A percentile compares a stretch with the other conserved stretches of the same genome.
Conservation (phyloP, 2,329 filamentous ascomycete species). For the Verruconis gallopava region DNA sequence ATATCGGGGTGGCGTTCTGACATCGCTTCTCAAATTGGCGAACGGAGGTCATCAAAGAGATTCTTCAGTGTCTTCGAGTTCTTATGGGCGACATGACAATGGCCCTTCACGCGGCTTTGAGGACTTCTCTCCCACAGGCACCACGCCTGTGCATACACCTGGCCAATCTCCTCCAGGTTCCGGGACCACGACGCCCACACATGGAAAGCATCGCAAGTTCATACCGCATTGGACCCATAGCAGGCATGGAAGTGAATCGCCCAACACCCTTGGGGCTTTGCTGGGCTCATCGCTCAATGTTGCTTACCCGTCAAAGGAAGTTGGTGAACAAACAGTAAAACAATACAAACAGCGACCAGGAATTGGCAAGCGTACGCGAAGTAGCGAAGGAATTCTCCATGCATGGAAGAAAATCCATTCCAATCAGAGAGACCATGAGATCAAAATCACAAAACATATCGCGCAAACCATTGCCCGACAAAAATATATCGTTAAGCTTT, state of each 20-base stretch:
- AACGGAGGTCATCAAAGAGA: constrained; percentile 23
- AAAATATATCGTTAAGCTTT: constrained; percentile 71
- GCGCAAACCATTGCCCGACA: constrained; percentile 64
- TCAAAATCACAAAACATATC: constrained; percentile 48
- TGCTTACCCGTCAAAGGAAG: constrained; percentile 26
- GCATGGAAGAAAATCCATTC: constrained; percentile 14
- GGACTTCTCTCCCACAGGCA: neutral
- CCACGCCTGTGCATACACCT: constrained; percentile 1
- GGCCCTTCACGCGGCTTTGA: constrained; percentile 2
- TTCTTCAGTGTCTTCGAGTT: neutral
- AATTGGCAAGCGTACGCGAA: constrained; percentile 24
- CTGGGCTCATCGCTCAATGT: constrained; percentile 32
- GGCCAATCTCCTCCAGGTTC: constrained; percentile 8
- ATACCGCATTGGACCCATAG: constrained; percentile 15
- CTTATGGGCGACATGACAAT: neutral
- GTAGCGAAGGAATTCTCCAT: constrained; percentile 23
- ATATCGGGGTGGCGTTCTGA: constrained; percentile 62
- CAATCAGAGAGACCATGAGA: constrained; percentile 32
- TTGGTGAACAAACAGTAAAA: constrained; percentile 28
- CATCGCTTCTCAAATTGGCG: constrained; percentile 59
- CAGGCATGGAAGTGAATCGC: constrained; percentile 20
- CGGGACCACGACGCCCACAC: constrained; percentile 18
- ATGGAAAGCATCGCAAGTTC: constrained; percentile 24
- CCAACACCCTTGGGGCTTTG: constrained; percentile 29
- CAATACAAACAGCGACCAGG: constrained; percentile 21